Conservation (phyloP, 192 early-diverging fungal species). For the Coemansia sp. region DNA sequence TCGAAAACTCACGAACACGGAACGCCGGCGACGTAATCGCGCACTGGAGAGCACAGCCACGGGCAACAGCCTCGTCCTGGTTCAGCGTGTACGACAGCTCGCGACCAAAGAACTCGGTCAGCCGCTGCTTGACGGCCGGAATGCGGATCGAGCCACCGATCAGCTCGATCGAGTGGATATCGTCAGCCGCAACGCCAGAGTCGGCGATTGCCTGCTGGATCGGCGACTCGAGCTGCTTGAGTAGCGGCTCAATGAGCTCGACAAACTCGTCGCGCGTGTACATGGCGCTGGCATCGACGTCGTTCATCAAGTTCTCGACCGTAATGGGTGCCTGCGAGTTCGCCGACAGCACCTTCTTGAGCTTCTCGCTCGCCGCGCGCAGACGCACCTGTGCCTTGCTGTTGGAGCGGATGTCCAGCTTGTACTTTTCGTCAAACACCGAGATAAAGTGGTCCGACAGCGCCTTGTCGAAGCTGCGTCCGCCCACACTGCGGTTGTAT, state of each 20-base stretch:
- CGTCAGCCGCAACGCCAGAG: constrained; percentile 70
- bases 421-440: constrained; percentile 93
- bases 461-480: constrained; percentile 92
- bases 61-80: constrained; percentile 96
- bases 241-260: constrained; percentile 71
- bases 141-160: constrained; percentile 94
- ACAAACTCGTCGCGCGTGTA: constrained; percentile 85
- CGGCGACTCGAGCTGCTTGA: constrained; percentile 70
- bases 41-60: constrained; percentile 95
- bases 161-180: constrained; percentile 93
- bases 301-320: constrained; percentile 95
- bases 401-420: constrained; percentile 87
- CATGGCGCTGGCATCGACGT: constrained; percentile 85
- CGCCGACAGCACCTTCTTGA: constrained; percentile 95
- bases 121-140: constrained; percentile 86
- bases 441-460: constrained; percentile 82
- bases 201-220: constrained; percentile 74
- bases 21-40: constrained; percentile 96
- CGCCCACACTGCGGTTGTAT: constrained; percentile 92
- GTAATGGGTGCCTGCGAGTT: constrained; percentile 89
- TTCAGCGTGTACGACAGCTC: constrained; percentile 91
- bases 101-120: constrained; percentile 86
- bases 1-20: constrained; percentile 94
- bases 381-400: constrained; percentile 89
- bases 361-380: constrained; percentile 84